Conservation (phyloP, 2,329 filamentous ascomycete species). For the Stromatinia cepivora region DNA sequence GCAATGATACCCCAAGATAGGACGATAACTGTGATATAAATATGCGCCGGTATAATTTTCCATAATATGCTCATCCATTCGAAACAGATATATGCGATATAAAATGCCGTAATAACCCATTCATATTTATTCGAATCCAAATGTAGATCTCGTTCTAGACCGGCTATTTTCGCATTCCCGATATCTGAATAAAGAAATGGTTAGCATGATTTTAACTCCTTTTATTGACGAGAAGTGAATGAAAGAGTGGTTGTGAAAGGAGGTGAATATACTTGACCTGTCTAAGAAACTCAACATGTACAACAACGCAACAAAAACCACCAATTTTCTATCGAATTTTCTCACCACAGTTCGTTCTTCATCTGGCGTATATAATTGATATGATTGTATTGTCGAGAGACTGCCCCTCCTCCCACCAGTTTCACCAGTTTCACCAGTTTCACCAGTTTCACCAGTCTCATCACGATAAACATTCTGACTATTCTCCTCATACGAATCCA, state of each 20-base stretch:
- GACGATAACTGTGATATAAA: slow-evolving; percentile 62
- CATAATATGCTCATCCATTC: slow-evolving; percentile 67
- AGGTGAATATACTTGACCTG: slow-evolving; percentile 65
- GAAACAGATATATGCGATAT: slow-evolving; percentile 62
- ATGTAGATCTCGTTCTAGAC: slow-evolving; percentile 62
- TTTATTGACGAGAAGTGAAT: background rate
- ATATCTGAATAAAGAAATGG: slow-evolving; percentile 48
- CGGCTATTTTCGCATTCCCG: slow-evolving; percentile 63
- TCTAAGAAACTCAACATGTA: slow-evolving; percentile 87
- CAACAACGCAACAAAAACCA: slow-evolving; percentile 76
- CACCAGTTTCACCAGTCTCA: slow-evolving; percentile 21
- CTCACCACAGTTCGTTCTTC: slow-evolving; percentile 71
- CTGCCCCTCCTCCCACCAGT: slow-evolving; percentile 33
- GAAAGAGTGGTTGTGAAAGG: background rate
- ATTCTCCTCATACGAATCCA: slow-evolving; percentile 17
- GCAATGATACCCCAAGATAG: slow-evolving; percentile 78
- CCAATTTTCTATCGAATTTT: slow-evolving; percentile 76
- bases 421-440: too few species aligned
- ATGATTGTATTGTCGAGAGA: slow-evolving; percentile 44
- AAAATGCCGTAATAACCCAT: slow-evolving; percentile 62
- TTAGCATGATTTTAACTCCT: background rate
- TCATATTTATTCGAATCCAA: slow-evolving; percentile 54
- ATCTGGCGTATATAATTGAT: slow-evolving; percentile 59
- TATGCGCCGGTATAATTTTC: slow-evolving; percentile 59
- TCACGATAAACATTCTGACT: background rate